Percentiles rank a stretch among this genome's conserved stretches.
Evolutionary conservation across 495 filamentous ascomycete genomes (phyloP).

Genomic region (Aspergillus sclerotioniger): DNA sequence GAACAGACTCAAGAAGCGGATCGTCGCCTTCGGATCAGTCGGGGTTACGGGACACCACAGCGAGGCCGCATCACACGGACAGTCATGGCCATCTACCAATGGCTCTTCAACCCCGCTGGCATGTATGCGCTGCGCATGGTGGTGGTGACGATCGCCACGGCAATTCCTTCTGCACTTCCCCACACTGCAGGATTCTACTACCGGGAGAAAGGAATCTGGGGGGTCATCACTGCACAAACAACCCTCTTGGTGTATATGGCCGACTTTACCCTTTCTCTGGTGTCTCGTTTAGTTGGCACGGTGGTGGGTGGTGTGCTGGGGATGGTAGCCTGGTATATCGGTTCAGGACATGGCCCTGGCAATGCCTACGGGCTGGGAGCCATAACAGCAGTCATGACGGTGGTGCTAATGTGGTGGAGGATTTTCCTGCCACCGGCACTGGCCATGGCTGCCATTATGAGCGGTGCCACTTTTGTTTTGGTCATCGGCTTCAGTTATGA

Average conservation of each 20-base stretch:
- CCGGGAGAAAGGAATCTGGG: constrained; percentile 44
- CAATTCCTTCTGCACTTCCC: constrained; percentile 36
- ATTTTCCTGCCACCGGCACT: constrained; percentile 30
- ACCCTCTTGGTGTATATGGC: constrained; percentile 41
- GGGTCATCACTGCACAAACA: constrained; percentile 43
- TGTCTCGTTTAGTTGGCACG: constrained; percentile 32
- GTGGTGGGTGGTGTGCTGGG: constrained; percentile 38
- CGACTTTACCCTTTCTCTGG: constrained; percentile 36
- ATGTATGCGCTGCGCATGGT: constrained; percentile 28
- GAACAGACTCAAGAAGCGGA: constrained; percentile 15
- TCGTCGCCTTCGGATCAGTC: constrained; percentile 15
- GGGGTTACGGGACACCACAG: constrained; percentile 7
- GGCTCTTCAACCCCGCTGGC: constrained; percentile 15
- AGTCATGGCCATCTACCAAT: constrained; percentile 15
- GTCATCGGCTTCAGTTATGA: constrained; percentile 37
- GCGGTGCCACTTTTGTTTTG: constrained; percentile 35
- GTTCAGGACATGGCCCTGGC: constrained; percentile 35
- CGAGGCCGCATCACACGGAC: background rate
- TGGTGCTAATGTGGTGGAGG: constrained; percentile 36
- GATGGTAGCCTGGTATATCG: constrained; percentile 44
- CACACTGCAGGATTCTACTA: constrained; percentile 41
- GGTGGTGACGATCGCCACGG: constrained; percentile 35
- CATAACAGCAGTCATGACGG: constrained; percentile 30
- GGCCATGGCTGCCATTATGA: constrained; percentile 33
- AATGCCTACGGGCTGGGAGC: constrained; percentile 41